Conservation (phyloP, 2,329 filamentous ascomycete species). For the Alternaria triticina region DNA sequence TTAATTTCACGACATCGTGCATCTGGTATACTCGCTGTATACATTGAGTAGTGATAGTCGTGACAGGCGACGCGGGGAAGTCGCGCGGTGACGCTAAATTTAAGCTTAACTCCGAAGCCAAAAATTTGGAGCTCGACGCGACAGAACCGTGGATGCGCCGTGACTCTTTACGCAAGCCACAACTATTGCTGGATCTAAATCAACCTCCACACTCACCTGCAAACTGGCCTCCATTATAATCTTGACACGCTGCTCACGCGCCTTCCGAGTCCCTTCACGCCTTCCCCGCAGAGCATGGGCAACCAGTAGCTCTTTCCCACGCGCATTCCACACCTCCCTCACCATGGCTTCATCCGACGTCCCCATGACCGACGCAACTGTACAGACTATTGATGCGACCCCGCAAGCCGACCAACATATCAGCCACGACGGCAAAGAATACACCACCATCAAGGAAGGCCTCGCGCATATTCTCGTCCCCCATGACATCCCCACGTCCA, state of each 20-base stretch:
- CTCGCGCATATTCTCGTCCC: slow-evolving; percentile 72
- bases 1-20: not conserved
- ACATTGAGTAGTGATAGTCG: not conserved
- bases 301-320: slow-evolving; percentile 31
- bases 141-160: slow-evolving; percentile 1
- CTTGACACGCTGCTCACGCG: slow-evolving; percentile 27
- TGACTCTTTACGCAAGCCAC: slow-evolving; percentile 1
- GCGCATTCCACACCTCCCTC: slow-evolving; percentile 23
- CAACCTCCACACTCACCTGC: not conserved
- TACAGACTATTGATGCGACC: slow-evolving; percentile 33
- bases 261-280: slow-evolving; percentile 20
- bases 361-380: slow-evolving; percentile 16
- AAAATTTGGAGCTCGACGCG: slow-evolving; percentile 34
- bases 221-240: slow-evolving; percentile 29
- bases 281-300: slow-evolving; percentile 29
- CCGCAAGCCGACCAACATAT: slow-evolving; percentile 42
- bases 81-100: slow-evolving; percentile 33
- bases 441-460: slow-evolving; percentile 70
- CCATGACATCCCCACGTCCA: slow-evolving; percentile 55
- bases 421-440: slow-evolving; percentile 59
- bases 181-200: not conserved
- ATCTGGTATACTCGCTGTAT: not conserved
- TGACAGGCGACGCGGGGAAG: slow-evolving; percentile 7
- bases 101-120: slow-evolving; percentile 37
- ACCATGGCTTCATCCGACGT: slow-evolving; percentile 24